Evolutionary conservation across 2,329 filamentous ascomycete species (phyloP).

Genomic region (Coleophoma crateriformis): DNA sequence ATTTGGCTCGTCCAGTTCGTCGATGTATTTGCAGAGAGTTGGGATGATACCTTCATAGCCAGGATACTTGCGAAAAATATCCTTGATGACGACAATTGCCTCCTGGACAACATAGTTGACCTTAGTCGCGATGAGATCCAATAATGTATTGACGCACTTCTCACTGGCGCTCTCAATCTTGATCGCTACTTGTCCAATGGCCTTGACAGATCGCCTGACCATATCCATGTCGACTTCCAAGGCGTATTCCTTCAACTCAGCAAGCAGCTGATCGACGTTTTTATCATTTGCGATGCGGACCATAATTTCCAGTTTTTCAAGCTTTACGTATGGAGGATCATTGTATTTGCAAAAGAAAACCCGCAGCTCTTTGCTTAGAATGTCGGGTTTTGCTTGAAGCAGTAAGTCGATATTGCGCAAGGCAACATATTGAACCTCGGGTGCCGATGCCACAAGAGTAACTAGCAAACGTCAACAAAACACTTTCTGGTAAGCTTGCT

Average conservation of each 20-base stretch:
- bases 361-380: slow-evolving; percentile 92
- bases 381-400: slow-evolving; percentile 92
- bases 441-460: slow-evolving; percentile 88
- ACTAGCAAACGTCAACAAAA: slow-evolving; percentile 45
- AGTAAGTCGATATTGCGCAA: slow-evolving; percentile 93
- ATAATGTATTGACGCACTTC: slow-evolving; percentile 87
- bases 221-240: slow-evolving; percentile 99
- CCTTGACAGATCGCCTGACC: slow-evolving; percentile 86
- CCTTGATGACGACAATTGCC: slow-evolving; percentile 97
- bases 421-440: slow-evolving; percentile 97
- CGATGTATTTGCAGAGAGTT: slow-evolving; percentile 91
- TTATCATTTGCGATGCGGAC: slow-evolving; percentile 96
- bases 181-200: slow-evolving; percentile 96
- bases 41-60: slow-evolving; percentile 98
- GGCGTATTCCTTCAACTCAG: slow-evolving; percentile 95
- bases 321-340: slow-evolving; percentile 93
- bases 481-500: neutral
- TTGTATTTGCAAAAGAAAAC: slow-evolving; percentile 99
- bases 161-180: slow-evolving; percentile 95
- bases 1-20: slow-evolving; percentile 91
- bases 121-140: slow-evolving; percentile 94
- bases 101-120: slow-evolving; percentile 99
- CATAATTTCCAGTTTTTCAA: slow-evolving; percentile 98
- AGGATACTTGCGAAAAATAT: slow-evolving; percentile 95
- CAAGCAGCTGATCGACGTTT: slow-evolving; percentile 90